A percentile compares a stretch with the other conserved stretches of the same genome.
phyloP scores from a whole-genome alignment of 192 early-diverging fungal species.

The Backusella parvicylindrica region DNA sequence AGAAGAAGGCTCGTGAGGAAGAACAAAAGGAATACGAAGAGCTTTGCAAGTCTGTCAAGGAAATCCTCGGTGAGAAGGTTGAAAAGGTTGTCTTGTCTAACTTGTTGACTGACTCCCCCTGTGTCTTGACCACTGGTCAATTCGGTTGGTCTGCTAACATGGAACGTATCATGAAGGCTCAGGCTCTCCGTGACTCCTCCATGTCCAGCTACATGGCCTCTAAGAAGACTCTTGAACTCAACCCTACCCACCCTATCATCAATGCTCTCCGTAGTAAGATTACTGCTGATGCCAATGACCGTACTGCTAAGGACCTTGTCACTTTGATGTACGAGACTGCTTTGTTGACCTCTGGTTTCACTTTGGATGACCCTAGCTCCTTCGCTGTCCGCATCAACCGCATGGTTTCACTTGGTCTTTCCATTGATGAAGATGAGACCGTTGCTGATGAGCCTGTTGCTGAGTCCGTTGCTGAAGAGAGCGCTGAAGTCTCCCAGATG shows the following conservation, averaged over 20 bases:
- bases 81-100: conserved; percentile 86
- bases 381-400: conserved; percentile 96
- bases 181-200: conserved; percentile 96
- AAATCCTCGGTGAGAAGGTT: conserved; percentile 98
- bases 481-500: conserved; percentile 59
- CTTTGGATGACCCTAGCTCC: conserved; percentile 90
- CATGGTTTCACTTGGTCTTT: conserved; percentile 98
- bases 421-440: conserved; percentile 81
- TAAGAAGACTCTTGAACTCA: conserved; percentile 99
- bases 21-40: conserved; percentile 86
- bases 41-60: conserved; percentile 93
- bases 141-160: conserved; percentile 99
- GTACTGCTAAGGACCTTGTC: conserved; percentile 96
- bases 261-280: conserved; percentile 92
- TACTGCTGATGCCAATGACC: conserved; percentile 95
- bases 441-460: conserved; percentile 33
- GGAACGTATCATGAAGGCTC: conserved; percentile 99
- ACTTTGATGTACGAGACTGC: conserved; percentile 95
- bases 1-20: conserved; percentile 94
- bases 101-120: conserved; percentile 96
- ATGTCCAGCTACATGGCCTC: conserved; percentile 99
- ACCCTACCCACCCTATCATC: conserved; percentile 94
- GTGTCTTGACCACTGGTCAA: conserved; percentile 98
- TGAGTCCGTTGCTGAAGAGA: conserved; percentile 47
- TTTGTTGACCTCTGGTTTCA: conserved; percentile 95